These are phyloP conservation scores for Cladophialophora carrionii DNA, from an alignment of 2,329 filamentous ascomycete species.

Conservation along the genomic window DNA sequence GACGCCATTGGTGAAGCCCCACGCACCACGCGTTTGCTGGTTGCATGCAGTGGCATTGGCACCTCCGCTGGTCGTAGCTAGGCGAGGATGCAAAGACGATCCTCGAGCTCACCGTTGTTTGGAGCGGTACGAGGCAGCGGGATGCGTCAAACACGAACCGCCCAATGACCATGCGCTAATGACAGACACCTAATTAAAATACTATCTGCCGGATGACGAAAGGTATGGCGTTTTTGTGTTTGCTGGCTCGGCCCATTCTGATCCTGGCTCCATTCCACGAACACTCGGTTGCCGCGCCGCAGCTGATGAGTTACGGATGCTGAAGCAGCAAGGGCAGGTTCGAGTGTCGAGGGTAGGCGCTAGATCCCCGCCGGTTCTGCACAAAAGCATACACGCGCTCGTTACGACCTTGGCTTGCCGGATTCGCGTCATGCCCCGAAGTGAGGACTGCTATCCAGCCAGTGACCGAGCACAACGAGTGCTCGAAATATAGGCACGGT, in stretches of 20 bases:
- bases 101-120: background rate
- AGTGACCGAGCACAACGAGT: background rate
- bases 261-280: background rate
- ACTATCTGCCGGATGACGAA: too few species aligned
- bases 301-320: background rate
- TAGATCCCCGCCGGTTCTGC: background rate
- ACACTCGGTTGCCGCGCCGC: too few species aligned
- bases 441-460: background rate
- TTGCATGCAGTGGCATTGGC: background rate
- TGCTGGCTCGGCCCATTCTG: background rate
- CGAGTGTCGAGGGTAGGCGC: background rate
- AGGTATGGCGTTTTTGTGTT: background rate
- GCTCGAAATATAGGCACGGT: background rate
- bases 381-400: background rate
- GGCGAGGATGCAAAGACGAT: constrained; percentile 9
- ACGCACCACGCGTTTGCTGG: background rate
- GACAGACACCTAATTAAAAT: too few species aligned
- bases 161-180: background rate
- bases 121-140: background rate
- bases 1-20: background rate
- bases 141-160: background rate
- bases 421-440: background rate
- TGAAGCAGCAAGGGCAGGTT: background rate
- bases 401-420: background rate
- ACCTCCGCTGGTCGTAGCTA: background rate